Conservation (phyloP, 2,329 filamentous ascomycete species). For the Trichoderma sp. region DNA sequence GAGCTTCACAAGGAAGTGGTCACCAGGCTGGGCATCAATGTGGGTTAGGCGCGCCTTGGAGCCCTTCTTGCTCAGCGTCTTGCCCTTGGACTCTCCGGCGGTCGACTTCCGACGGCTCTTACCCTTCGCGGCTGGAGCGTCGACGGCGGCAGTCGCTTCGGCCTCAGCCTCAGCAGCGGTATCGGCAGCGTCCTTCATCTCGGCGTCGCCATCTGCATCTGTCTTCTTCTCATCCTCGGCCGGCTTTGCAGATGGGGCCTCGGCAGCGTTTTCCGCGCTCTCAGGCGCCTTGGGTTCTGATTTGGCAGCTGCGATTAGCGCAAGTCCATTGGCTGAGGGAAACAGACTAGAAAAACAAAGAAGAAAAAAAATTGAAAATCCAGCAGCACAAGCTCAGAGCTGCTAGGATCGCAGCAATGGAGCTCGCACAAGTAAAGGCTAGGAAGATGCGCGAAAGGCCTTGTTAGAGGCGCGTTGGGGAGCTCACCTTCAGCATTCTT, state of each 20-base stretch:
- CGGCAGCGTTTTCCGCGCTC: slow-evolving; percentile 31
- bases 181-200: slow-evolving; percentile 47
- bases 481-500: slow-evolving; percentile 34
- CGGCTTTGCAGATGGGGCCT: slow-evolving; percentile 31
- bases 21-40: slow-evolving; percentile 80
- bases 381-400: not conserved
- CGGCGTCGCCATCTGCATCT: slow-evolving; percentile 44
- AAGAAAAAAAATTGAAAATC: not conserved
- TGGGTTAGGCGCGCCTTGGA: slow-evolving; percentile 69
- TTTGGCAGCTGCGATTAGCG: slow-evolving; percentile 29
- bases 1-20: slow-evolving; percentile 88
- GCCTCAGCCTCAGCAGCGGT: slow-evolving; percentile 30
- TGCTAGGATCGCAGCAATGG: not conserved
- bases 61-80: slow-evolving; percentile 83
- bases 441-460: slow-evolving; percentile 12
- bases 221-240: slow-evolving; percentile 28
- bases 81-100: slow-evolving; percentile 64
- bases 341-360: not conserved
- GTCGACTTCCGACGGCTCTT: slow-evolving; percentile 71
- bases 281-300: slow-evolving; percentile 30
- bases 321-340: not conserved
- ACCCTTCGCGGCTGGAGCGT: slow-evolving; percentile 33
- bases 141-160: slow-evolving; percentile 26
- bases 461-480: slow-evolving; percentile 10
- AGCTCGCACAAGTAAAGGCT: not conserved